Conservation (phyloP, 75 land plant species). For the Pinus albicaulis region DNA sequence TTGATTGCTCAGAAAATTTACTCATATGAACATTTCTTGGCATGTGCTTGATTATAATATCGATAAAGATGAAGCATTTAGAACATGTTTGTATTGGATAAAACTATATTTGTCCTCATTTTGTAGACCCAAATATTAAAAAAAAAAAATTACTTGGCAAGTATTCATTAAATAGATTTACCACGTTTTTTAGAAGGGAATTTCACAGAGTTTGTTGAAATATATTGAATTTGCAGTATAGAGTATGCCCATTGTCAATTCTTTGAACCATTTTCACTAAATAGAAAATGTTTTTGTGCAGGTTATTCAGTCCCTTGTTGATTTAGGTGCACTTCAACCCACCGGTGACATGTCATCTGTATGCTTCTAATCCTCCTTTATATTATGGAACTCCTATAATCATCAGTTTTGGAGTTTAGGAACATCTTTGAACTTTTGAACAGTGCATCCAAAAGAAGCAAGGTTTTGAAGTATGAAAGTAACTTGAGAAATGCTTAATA, state of each 20-base stretch:
- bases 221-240: neutral
- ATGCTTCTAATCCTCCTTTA: constrained; percentile 15
- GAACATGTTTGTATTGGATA: neutral
- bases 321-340: constrained; percentile 87
- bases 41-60: neutral
- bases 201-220: neutral
- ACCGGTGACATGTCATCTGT: constrained; percentile 97
- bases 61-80: neutral
- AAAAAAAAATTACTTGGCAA: neutral
- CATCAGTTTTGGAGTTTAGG: neutral
- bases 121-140: neutral
- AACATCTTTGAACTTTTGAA: neutral
- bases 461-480: neutral
- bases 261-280: neutral
- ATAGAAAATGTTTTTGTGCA: constrained; percentile 18
- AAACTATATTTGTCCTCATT: neutral
- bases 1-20: neutral
- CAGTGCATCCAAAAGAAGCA: neutral
- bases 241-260: neutral
- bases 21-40: neutral
- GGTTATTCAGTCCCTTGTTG: constrained; percentile 76
- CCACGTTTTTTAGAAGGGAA: neutral
- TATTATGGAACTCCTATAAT: neutral
- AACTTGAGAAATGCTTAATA: neutral
- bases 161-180: neutral